Base-by-base conservation (phyloP, 805 yeast genomes). In the Myxozyma monticola region DNA sequence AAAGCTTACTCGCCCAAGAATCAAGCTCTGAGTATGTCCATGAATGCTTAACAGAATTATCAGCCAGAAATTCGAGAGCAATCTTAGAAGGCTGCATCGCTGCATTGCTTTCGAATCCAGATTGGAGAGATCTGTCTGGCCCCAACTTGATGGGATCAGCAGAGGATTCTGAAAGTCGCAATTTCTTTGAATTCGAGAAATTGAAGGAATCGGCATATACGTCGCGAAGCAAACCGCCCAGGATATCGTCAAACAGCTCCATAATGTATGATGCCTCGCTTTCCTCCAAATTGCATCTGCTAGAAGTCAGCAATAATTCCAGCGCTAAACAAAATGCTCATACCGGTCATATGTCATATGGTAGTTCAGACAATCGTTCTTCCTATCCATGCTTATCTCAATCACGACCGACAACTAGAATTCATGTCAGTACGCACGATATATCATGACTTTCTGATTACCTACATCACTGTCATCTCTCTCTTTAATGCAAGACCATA, bases 41-140 rank as follows among this genome's bases (percentile, higher is more conserved):
- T 21, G 33, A 25, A 5, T 18, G 34, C n/a, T 29, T 31, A 21
- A 25, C 17, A n/a, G 33, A 39, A 14, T 28, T 33, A 25, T 43
- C 43, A 14, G 35, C 12, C 33, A 42, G n/a, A 38, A 57, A 57
- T 12, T 56, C 50, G 3, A 57, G 41, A 15, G 61, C 61, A 25
- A 18, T 15, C 12, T 38, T 36, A 14, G 42, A 18, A 5, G 57
- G 52, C 4, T 9, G 14, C 7, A n/a, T 12, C 21, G 4, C 8
- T 17, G 49, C 48, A 26, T 45, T 39, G 2, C 7, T 12, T 29
- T 45, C 50, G 20, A 57, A 49, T 9, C 35, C 44, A n/a, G 41
- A 24, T 25, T 57, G 57, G 25, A 57, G 42, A 18, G n/a, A 28
- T 9, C 25, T 17, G n/a, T 21, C 12, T n/a, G 22, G 37, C 10